Base-by-base conservation (phyloP, 441 rosid genomes). In the California macrophylla region DNA sequence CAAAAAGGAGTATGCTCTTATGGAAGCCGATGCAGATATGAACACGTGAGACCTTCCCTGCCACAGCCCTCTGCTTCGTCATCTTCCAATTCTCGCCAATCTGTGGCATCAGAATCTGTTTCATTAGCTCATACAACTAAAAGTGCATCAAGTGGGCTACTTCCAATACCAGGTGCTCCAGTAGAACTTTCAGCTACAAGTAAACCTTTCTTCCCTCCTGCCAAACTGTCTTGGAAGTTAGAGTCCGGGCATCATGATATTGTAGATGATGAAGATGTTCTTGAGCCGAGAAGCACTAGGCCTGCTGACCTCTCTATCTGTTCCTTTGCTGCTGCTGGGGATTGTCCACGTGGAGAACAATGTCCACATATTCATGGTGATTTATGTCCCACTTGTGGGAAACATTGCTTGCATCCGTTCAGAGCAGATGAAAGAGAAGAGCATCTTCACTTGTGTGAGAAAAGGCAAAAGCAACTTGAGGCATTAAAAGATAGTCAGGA, bases 291-390 rank as follows among this genome's bases (percentile, higher is more conserved):
- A 75, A 75, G 71, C 78, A 76, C 68, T 66, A 79, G 81, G 34
- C 80, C 82, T 15, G 83, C 80, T 45, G 97, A 89, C 32, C 87
- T 71, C 45, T 75, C 97, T 67, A 79, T 95, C 42, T 92, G 98
- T 75, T 84, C 87, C 0, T 89, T 86, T 77, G 97, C 96, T 78
- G 98, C 91, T 18, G 90, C 89, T 73, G 99, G 99, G 70, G 74
- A 73, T 73, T 95, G 97, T 23, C 98, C 94, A 3, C 85, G 85
- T 62, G 96, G 98, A 23, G 88, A 77, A 74, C 86, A 81, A 34
- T 95, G 99, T 71, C 95, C 95, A 38, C 93, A 86, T 75, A 70
- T 92, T 73, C 99, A 95, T 68, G 97, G 98, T 36, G 95, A 95
- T 66, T 69, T 85, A 66, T 95, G 99, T 73, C 83, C 89, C 29